Percentiles rank a stretch among this genome's conserved stretches.
Evolutionary conservation across 257 asterid genomes (phyloP).

Genomic region (Nicotiana tabacum): DNA sequence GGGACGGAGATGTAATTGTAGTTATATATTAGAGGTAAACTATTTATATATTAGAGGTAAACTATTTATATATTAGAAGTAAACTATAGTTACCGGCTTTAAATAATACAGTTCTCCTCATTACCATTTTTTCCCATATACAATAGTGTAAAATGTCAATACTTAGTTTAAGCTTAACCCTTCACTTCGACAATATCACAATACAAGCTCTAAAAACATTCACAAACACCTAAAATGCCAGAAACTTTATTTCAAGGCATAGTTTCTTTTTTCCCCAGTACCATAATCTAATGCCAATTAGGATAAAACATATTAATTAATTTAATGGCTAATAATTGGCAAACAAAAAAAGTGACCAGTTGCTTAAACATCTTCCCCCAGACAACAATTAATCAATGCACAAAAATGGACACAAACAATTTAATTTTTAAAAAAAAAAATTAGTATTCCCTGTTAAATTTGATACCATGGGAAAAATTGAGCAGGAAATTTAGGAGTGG

Average conservation of each 20-base stretch:
- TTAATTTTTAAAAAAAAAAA: background rate
- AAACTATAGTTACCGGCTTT: background rate
- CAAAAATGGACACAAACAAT: background rate
- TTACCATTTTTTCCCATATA: background rate
- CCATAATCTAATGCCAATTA: background rate
- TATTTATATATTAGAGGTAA: no score
- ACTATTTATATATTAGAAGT: background rate
- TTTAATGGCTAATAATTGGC: background rate
- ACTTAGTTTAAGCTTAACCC: background rate
- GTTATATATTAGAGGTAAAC: no score
- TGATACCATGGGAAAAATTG: constrained; percentile 66
- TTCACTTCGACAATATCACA: background rate
- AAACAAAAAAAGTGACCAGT: background rate
- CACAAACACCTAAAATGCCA: constrained; percentile 6
- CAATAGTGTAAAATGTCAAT: background rate
- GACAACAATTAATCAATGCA: background rate
- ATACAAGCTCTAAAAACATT: background rate
- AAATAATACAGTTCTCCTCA: background rate
- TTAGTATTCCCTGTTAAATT: background rate
- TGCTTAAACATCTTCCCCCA: background rate
- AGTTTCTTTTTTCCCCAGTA: background rate
- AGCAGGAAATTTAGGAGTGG: constrained; percentile 71
- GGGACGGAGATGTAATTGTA: no score
- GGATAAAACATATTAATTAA: background rate
- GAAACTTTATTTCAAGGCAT: background rate